phyloP scores from a whole-genome alignment of 2,329 filamentous ascomycete genomes.

The Fusarium sororula region DNA sequence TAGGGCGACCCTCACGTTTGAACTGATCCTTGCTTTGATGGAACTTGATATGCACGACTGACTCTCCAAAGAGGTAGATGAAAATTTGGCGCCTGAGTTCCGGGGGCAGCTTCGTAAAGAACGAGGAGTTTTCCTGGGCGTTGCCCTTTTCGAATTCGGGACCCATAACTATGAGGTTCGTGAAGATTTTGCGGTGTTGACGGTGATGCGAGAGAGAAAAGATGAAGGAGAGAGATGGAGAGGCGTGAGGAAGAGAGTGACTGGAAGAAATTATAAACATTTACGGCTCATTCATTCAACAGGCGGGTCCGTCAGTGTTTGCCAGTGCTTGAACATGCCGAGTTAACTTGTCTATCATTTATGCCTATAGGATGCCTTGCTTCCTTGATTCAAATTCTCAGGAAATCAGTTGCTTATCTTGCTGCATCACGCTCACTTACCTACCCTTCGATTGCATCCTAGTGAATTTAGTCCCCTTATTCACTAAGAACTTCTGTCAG shows the following conservation, averaged over 20 bases:
- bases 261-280: not conserved
- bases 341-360: not conserved
- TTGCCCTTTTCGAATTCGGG: not conserved
- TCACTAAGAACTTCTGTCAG: not conserved
- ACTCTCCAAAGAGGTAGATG: not conserved
- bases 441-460: not conserved
- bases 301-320: not conserved
- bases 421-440: not conserved
- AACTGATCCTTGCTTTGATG: not conserved
- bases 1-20: not conserved
- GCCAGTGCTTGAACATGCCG: not conserved
- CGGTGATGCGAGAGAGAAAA: not conserved
- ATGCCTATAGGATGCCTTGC: not conserved
- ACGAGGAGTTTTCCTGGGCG: not conserved
- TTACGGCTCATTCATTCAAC: accelerated
- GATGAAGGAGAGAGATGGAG: not conserved
- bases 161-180: not conserved
- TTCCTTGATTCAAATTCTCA: not conserved
- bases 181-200: not conserved
- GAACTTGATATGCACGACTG: not conserved
- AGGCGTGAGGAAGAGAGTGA: not conserved
- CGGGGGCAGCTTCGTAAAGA: not conserved
- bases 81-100: not conserved
- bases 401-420: not conserved
- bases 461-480: no score